Conservation (phyloP, 2,329 filamentous ascomycete genomes). For the Parafenestella ontariensis region DNA sequence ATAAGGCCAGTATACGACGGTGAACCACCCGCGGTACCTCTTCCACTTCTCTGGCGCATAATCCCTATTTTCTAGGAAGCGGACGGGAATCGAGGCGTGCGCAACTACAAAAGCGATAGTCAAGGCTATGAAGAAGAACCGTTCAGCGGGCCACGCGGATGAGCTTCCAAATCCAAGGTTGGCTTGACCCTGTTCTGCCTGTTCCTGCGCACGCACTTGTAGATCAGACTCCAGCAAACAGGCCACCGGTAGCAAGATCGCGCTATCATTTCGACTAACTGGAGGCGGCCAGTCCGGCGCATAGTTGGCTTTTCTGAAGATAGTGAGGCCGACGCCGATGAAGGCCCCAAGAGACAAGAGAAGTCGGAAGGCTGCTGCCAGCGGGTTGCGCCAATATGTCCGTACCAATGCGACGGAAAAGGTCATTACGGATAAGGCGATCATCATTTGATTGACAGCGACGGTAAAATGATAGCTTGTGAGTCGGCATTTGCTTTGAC, state of each 20-base stretch:
- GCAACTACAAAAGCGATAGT: background rate
- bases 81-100: background rate
- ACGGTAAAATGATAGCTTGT: slow-evolving; percentile 6
- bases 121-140: background rate
- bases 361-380: background rate
- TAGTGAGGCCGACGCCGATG: slow-evolving; percentile 3
- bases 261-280: background rate
- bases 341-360: background rate
- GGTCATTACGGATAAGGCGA: slow-evolving; percentile 3
- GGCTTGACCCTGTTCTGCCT: background rate
- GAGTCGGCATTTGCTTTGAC: slow-evolving; percentile 2
- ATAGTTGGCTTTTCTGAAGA: slow-evolving; percentile 5
- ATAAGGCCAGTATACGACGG: slow-evolving; percentile 1
- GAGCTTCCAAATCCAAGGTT: background rate
- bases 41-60: background rate
- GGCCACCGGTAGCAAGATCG: slow-evolving; percentile 3
- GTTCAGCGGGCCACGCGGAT: background rate
- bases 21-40: slow-evolving; percentile 1
- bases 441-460: slow-evolving; percentile 7
- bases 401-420: slow-evolving; percentile 4
- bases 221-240: slow-evolving; percentile 1
- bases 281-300: slow-evolving; percentile 6
- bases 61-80: background rate
- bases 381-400: slow-evolving; percentile 7
- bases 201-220: background rate